phyloP scores from a whole-genome alignment of 495 filamentous ascomycete genomes.

The Podospora didyma region DNA sequence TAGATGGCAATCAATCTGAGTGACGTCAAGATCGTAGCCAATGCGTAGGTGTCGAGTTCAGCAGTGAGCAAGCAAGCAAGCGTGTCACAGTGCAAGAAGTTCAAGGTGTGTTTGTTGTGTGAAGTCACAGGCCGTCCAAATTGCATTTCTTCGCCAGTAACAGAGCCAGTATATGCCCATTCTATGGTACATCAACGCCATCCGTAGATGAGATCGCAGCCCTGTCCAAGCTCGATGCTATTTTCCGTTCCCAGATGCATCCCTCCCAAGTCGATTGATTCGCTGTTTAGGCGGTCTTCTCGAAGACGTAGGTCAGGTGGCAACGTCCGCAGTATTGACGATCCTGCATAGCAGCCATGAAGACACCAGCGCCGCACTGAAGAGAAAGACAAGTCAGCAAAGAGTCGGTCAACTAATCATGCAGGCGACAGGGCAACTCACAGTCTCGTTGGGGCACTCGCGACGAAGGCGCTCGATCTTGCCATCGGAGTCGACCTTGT shows the following conservation, averaged over 20 bases:
- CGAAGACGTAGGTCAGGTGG: slow-evolving; percentile 99
- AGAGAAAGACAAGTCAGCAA: slow-evolving; percentile 23
- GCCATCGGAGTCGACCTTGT: slow-evolving; percentile 99
- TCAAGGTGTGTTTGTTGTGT: slow-evolving; percentile 4
- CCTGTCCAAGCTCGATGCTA: slow-evolving; percentile 27
- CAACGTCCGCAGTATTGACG: slow-evolving; percentile 99
- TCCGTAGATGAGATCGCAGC: slow-evolving; percentile 19
- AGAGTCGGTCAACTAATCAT: background rate
- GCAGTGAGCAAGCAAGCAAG: background rate
- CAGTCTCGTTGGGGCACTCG: slow-evolving; percentile 90
- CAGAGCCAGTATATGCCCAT: slow-evolving; percentile 25
- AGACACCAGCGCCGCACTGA: slow-evolving; percentile 99
- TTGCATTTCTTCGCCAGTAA: slow-evolving; percentile 34
- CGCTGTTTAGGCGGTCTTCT: slow-evolving; percentile 52
- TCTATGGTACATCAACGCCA: slow-evolving; percentile 38
- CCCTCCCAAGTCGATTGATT: background rate
- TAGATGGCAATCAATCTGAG: background rate
- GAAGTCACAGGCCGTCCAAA: slow-evolving; percentile 18
- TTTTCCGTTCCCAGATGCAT: slow-evolving; percentile 7
- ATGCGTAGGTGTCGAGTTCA: too few relatives aligned
- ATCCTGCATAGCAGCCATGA: slow-evolving; percentile 99
- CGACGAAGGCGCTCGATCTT: slow-evolving; percentile 99
- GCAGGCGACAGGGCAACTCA: slow-evolving; percentile 45
- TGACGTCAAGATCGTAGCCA: too few relatives aligned
- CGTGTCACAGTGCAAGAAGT: background rate